Percentiles rank a stretch among this genome's conserved stretches.
These are phyloP conservation scores for Cordyceps tenuipes DNA, from an alignment of 2,329 filamentous ascomycete species.

Conservation along the genomic window DNA sequence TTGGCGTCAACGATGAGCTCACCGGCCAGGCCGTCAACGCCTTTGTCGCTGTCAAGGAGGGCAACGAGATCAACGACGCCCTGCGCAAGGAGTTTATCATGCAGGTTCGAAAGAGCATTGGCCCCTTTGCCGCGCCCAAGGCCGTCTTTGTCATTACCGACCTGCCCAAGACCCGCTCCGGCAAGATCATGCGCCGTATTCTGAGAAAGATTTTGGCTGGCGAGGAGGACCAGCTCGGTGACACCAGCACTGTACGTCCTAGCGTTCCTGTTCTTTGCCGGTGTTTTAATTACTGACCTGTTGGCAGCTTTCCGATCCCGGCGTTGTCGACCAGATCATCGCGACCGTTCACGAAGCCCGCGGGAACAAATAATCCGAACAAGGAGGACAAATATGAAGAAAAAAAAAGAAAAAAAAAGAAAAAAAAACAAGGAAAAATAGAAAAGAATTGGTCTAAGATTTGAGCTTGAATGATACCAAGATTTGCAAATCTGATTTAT, in stretches of 20 bases:
- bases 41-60: conserved; percentile 88
- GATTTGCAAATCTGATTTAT: neutral
- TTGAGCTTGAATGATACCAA: conserved; percentile 1
- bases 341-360: conserved; percentile 59
- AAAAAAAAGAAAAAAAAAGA: neutral
- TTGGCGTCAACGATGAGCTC: conserved; percentile 86
- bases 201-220: conserved; percentile 94
- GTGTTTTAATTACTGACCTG: neutral
- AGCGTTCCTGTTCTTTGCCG: neutral
- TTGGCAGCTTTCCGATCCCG: conserved; percentile 69
- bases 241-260: conserved; percentile 73
- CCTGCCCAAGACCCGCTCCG: conserved; percentile 91
- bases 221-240: conserved; percentile 93
- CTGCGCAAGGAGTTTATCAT: conserved; percentile 88
- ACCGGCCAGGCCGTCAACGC: conserved; percentile 97
- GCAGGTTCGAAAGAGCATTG: conserved; percentile 95
- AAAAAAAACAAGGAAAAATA: neutral
- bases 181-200: conserved; percentile 98
- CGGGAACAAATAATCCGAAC: conserved; percentile 36
- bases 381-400: neutral
- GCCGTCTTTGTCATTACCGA: conserved; percentile 85
- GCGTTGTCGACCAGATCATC: conserved; percentile 80
- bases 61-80: conserved; percentile 64
- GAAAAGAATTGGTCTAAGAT: neutral
- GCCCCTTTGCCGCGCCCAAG: conserved; percentile 94